These are phyloP conservation scores for Lepidium didymum DNA, from an alignment of 345 rosid species.

Conservation along the genomic window DNA sequence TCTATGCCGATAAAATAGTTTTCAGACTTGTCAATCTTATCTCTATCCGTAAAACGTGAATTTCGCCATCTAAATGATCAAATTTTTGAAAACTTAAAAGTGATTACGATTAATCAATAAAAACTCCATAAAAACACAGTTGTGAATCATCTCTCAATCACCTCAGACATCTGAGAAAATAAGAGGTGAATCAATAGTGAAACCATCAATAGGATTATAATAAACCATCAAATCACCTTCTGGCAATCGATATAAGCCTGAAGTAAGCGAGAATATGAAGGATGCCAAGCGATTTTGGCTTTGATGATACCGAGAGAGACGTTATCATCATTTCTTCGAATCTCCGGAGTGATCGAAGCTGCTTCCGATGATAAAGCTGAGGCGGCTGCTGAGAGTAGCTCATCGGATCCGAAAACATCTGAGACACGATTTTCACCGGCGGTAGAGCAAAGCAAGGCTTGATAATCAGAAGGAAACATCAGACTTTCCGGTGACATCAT, in stretches of 20 bases:
- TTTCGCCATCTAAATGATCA: background rate
- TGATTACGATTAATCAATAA: background rate
- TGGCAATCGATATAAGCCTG: slow-evolving; percentile 89
- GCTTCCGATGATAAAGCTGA: slow-evolving; percentile 67
- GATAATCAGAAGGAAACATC: slow-evolving; percentile 52
- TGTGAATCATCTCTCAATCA: background rate
- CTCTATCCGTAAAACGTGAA: background rate
- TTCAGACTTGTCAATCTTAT: background rate
- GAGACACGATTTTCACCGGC: slow-evolving; percentile 34
- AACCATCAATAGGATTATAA: background rate
- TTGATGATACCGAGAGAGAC: slow-evolving; percentile 42
- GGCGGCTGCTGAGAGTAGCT: slow-evolving; percentile 48
- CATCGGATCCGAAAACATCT: slow-evolving; percentile 60
- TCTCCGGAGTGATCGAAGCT: slow-evolving; percentile 55
- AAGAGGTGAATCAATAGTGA: background rate
- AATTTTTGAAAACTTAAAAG: background rate
- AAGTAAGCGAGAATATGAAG: slow-evolving; percentile 78
- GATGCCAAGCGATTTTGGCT: slow-evolving; percentile 79
- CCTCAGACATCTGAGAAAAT: background rate
- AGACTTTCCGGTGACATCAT: slow-evolving; percentile 70
- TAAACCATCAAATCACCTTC: slow-evolving; percentile 79
- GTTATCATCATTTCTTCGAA: slow-evolving; percentile 35
- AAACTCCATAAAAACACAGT: background rate
- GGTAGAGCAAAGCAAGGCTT: slow-evolving; percentile 36
- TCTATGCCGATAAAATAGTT: background rate